These are phyloP conservation scores for Leonotis leonurus DNA, from an alignment of 257 asterid genomes.

Conservation along the genomic window DNA sequence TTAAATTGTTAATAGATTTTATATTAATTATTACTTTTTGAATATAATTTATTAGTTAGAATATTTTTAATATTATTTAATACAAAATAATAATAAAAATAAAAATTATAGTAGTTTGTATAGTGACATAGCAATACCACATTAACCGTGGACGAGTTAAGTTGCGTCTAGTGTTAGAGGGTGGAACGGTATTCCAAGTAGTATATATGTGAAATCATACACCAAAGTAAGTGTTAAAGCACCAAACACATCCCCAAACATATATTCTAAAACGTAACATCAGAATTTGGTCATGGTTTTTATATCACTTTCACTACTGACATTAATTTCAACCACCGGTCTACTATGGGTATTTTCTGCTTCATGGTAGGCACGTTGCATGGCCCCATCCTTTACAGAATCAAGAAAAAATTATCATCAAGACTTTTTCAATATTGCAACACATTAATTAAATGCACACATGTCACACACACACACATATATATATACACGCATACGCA, in stretches of 20 bases:
- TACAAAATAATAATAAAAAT: too few species aligned
- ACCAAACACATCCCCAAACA: background rate
- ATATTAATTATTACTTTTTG: too few species aligned
- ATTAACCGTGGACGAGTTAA: too few species aligned
- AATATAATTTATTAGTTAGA: too few species aligned
- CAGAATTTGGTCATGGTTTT: background rate
- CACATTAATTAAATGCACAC: constrained; percentile 10
- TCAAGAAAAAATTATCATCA: constrained; percentile 33
- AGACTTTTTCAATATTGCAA: constrained; percentile 20
- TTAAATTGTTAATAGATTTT: too few species aligned
- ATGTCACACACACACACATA: background rate
- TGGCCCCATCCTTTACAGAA: constrained; percentile 21
- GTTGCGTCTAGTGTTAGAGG: too few species aligned
- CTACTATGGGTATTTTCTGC: constrained; percentile 19
- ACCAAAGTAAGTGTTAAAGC: too few species aligned
- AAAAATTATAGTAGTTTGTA: too few species aligned
- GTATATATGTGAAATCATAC: background rate
- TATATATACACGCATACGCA: background rate
- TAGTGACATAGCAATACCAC: too few species aligned
- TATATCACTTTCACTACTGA: background rate
- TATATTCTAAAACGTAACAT: background rate
- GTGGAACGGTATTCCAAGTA: too few species aligned
- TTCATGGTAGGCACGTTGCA: constrained; percentile 60
- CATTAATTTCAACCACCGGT: constrained; percentile 24
- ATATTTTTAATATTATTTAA: too few species aligned